These are phyloP conservation scores for Hypoxylon sp. DNA, from an alignment of 2,329 filamentous ascomycete species.

Conservation along the genomic window DNA sequence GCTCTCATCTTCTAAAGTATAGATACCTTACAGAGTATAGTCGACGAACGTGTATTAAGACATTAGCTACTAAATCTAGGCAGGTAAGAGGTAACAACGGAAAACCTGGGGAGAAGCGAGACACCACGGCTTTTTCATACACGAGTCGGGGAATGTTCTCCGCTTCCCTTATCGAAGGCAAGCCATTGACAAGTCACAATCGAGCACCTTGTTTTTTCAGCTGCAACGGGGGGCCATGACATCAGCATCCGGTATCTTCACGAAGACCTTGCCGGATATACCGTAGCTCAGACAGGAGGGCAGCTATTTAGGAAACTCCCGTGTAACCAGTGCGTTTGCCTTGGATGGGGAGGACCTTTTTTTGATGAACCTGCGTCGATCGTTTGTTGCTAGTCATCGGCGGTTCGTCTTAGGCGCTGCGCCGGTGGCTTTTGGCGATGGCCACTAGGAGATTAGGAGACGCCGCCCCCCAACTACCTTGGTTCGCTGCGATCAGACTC, in stretches of 20 bases:
- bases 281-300: slow-evolving; percentile 7
- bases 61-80: slow-evolving; percentile 14
- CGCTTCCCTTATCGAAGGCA: slow-evolving; percentile 3
- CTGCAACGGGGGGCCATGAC: slow-evolving; percentile 19
- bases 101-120: slow-evolving; percentile 12
- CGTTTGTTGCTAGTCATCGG: slow-evolving; percentile 9
- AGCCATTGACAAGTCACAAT: slow-evolving; percentile 24
- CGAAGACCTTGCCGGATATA: slow-evolving; percentile 9
- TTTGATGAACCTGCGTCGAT: slow-evolving; percentile 14
- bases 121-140: not conserved
- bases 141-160: not conserved
- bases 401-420: slow-evolving; percentile 20
- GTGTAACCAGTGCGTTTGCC: slow-evolving; percentile 12
- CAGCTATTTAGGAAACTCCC: not conserved
- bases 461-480: not conserved
- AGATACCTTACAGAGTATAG: not conserved
- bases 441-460: slow-evolving; percentile 24
- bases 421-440: slow-evolving; percentile 24
- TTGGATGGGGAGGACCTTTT: not conserved
- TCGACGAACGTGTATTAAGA: slow-evolving; percentile 5
- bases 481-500: slow-evolving; percentile 2
- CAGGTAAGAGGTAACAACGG: not conserved
- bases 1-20: not conserved
- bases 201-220: slow-evolving; percentile 14
- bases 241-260: slow-evolving; percentile 14